Conservation (phyloP, 176 grass and related monocot genomes). For the Themeda triandra region DNA sequence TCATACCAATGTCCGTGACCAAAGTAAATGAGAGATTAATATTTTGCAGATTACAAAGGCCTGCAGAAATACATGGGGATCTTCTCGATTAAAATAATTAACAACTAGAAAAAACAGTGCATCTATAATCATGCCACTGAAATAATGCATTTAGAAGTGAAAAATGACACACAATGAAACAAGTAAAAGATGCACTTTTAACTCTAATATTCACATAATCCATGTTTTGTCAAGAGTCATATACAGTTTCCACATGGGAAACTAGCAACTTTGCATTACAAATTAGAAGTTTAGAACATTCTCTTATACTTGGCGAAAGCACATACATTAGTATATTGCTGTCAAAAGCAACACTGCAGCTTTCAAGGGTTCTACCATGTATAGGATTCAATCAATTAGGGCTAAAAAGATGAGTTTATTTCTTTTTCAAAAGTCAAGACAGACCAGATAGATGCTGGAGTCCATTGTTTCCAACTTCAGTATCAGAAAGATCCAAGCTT, state of each 20-base stretch:
- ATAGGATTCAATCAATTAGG: not conserved
- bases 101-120: not conserved
- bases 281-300: not conserved
- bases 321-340: not conserved
- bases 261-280: not conserved
- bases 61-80: slow-evolving; percentile 31
- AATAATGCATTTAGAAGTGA: not conserved
- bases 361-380: not conserved
- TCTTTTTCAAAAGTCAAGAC: slow-evolving; percentile 7
- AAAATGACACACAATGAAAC: not conserved
- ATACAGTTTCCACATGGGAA: not conserved
- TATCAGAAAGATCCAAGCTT: slow-evolving; percentile 87
- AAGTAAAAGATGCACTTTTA: not conserved
- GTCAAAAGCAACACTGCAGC: not conserved
- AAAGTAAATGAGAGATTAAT: slow-evolving; percentile 93
- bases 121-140: not conserved
- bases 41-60: slow-evolving; percentile 62
- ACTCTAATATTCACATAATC: not conserved
- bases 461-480: slow-evolving; percentile 75
- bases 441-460: slow-evolving; percentile 80
- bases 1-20: slow-evolving; percentile 78
- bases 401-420: not conserved
- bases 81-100: slow-evolving; percentile 14
- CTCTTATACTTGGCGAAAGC: not conserved
- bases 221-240: not conserved